These are phyloP conservation scores for Alternaria longipes DNA, from an alignment of 2,329 filamentous ascomycete genomes.

Conservation along the genomic window DNA sequence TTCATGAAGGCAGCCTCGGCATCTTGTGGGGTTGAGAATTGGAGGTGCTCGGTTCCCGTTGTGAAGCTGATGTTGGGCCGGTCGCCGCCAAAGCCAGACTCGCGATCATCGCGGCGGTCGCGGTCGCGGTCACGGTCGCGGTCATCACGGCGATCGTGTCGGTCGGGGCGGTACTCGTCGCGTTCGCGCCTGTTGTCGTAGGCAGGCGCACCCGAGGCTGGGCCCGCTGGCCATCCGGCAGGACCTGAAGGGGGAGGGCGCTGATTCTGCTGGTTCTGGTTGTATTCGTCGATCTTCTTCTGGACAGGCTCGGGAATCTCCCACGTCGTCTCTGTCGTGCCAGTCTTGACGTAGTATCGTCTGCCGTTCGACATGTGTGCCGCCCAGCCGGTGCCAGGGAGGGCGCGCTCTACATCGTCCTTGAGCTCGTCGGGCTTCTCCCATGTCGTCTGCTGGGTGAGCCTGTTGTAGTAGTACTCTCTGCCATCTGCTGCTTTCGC, in stretches of 20 bases:
- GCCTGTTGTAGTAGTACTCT: slow-evolving; percentile 88
- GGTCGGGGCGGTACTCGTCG: slow-evolving; percentile 41
- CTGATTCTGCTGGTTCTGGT: slow-evolving; percentile 59
- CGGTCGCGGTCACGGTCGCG: slow-evolving; percentile 54
- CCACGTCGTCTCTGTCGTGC: slow-evolving; percentile 93
- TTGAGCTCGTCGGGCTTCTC: slow-evolving; percentile 91
- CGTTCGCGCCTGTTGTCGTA: slow-evolving; percentile 50
- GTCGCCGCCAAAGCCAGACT: slow-evolving; percentile 55
- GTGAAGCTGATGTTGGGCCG: slow-evolving; percentile 45
- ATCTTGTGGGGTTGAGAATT: slow-evolving; percentile 71
- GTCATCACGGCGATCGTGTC: slow-evolving; percentile 36
- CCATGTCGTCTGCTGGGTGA: slow-evolving; percentile 92
- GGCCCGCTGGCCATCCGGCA: slow-evolving; percentile 68
- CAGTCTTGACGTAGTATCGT: slow-evolving; percentile 93
- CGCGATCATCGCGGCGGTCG: slow-evolving; percentile 54
- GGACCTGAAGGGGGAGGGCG: slow-evolving; percentile 52
- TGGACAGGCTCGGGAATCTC: slow-evolving; percentile 78
- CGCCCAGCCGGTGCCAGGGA: slow-evolving; percentile 88
- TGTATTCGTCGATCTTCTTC: slow-evolving; percentile 81
- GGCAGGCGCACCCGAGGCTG: slow-evolving; percentile 52
- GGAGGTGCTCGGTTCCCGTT: slow-evolving; percentile 62
- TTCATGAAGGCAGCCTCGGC: slow-evolving; percentile 94
- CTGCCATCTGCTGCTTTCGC: slow-evolving; percentile 82
- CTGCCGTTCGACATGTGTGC: slow-evolving; percentile 82
- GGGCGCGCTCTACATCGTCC: slow-evolving; percentile 81